A percentile compares a stretch with the other conserved stretches of the same genome.
These are phyloP conservation scores for Carex littledalei DNA, from an alignment of 176 grass and related monocot genomes.

Conservation along the genomic window DNA sequence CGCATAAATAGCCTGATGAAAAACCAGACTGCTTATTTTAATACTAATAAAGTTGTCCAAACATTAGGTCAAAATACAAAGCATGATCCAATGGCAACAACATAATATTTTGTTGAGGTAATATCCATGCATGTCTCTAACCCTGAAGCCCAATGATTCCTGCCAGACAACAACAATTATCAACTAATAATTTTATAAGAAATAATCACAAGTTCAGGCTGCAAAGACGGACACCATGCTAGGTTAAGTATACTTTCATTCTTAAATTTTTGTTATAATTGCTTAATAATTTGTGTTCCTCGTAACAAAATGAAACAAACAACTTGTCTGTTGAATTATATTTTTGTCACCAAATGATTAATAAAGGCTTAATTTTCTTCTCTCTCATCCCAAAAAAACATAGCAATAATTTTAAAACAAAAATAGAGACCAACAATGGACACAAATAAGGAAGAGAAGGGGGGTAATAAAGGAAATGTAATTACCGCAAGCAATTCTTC, in stretches of 20 bases:
- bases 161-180: slow-evolving; percentile 11
- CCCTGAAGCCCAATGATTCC: slow-evolving; percentile 82
- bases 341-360: background rate
- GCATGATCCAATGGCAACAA: background rate
- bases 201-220: background rate
- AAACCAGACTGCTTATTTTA: background rate
- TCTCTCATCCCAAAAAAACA: background rate
- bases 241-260: background rate
- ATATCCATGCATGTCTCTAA: slow-evolving; percentile 24
- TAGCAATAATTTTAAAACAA: background rate
- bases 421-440: background rate
- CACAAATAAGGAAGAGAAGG: background rate
- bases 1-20: slow-evolving; percentile 29
- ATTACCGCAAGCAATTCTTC: slow-evolving; percentile 78
- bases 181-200: background rate
- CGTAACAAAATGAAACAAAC: background rate
- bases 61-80: background rate
- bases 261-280: background rate
- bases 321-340: background rate
- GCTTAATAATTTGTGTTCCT: background rate
- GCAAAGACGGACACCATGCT: background rate
- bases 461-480: background rate
- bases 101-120: background rate
- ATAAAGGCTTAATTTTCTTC: background rate
- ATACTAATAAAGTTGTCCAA: background rate